A percentile compares a stretch with the other conserved stretches of the same genome.
Evolutionary conservation across 768 basidiomycete genomes (phyloP).

Genomic region (Rhodotorula graminis): DNA sequence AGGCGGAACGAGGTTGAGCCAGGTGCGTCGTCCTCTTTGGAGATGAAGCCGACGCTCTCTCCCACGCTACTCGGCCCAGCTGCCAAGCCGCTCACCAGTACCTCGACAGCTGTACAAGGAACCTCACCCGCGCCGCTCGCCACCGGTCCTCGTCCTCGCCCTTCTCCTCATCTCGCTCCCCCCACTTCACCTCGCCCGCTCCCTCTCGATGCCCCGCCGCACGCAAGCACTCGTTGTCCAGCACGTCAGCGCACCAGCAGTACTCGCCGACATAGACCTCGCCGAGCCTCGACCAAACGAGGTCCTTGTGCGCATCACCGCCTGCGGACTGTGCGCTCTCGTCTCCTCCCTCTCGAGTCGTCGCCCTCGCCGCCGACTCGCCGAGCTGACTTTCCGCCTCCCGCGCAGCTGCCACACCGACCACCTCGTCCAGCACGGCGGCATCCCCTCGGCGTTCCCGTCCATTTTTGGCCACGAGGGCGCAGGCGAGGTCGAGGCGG

Average conservation of each 20-base stretch:
- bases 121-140: too few relatives aligned
- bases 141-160: not conserved
- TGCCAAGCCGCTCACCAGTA: not conserved
- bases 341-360: too few relatives aligned
- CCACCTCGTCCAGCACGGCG: constrained; percentile 6
- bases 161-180: not conserved
- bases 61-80: not conserved
- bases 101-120: too few relatives aligned
- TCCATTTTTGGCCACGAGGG: constrained; percentile 31
- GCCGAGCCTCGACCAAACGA: constrained; percentile 31
- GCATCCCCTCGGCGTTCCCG: constrained; percentile 23
- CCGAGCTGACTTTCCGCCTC: not conserved
- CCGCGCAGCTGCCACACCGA: constrained; percentile 36
- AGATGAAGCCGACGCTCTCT: too few relatives aligned
- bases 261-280: constrained; percentile 25
- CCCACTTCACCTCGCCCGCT: not conserved
- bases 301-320: constrained; percentile 33
- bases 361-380: too few relatives aligned
- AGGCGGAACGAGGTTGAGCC: too few relatives aligned
- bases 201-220: not conserved
- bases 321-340: constrained; percentile 7
- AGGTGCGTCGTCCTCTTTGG: too few relatives aligned
- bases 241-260: constrained; percentile 1
- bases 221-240: constrained; percentile 20
- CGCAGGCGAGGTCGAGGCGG: constrained; percentile 8